phyloP scores from a whole-genome alignment of 2,329 filamentous ascomycete species.

The Aspergillus nomiae region DNA sequence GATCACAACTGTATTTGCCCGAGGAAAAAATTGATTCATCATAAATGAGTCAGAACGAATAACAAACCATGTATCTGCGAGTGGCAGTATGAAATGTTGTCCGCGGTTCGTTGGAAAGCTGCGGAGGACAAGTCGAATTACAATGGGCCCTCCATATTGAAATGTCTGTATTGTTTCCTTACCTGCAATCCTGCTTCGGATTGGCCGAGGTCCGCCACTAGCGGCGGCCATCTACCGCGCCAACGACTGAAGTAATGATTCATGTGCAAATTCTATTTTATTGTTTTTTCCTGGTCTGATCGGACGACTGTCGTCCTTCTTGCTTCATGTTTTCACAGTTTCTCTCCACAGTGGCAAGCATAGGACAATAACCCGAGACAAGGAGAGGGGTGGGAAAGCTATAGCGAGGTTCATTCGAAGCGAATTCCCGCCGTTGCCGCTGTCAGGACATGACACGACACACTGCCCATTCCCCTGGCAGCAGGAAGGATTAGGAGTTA shows the following conservation, averaged over 20 bases:
- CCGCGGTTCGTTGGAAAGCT: not conserved
- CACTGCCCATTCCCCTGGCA: not conserved
- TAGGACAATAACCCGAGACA: not conserved
- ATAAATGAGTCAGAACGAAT: slow-evolving; percentile 2
- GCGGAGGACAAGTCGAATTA: not conserved
- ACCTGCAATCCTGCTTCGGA: not conserved
- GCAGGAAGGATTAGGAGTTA: slow-evolving; percentile 2
- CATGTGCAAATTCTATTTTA: slow-evolving; percentile 5
- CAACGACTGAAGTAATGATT: slow-evolving; percentile 7
- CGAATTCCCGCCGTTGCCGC: slow-evolving; percentile 3
- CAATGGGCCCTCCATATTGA: not conserved
- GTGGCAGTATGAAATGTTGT: not conserved
- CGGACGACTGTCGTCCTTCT: slow-evolving; percentile 8
- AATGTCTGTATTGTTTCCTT: not conserved
- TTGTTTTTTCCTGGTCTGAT: not conserved
- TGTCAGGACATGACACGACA: not conserved
- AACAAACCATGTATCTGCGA: not conserved
- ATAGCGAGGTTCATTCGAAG: not conserved
- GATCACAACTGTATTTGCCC: not conserved
- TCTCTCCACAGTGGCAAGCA: slow-evolving; percentile 7
- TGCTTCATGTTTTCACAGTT: not conserved
- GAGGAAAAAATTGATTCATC: slow-evolving; percentile 10
- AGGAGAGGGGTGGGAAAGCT: not conserved
- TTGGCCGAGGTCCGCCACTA: slow-evolving; percentile 4
- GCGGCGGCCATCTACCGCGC: slow-evolving; percentile 3